Evolutionary conservation across 1,139 yeast genomes (phyloP).

Genomic region (Barnettozyma hawaiiensis): DNA sequence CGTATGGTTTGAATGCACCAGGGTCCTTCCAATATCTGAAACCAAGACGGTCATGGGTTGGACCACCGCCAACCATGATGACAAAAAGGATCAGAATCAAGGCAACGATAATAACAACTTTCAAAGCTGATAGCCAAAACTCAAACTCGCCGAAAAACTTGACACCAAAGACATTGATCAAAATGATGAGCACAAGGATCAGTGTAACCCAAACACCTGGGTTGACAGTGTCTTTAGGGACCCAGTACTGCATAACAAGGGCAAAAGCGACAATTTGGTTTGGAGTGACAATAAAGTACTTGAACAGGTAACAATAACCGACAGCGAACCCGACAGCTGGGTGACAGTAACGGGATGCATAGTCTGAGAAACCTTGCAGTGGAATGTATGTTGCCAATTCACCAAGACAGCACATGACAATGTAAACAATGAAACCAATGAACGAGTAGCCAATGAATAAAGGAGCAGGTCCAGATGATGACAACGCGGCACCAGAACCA

Average conservation of each 20-base stretch:
- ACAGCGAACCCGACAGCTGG: constrained; percentile 74
- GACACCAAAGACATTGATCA: constrained; percentile 61
- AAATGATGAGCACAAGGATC: constrained; percentile 50
- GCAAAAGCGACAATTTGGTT: constrained; percentile 78
- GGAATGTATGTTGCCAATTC: constrained; percentile 69
- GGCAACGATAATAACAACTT: constrained; percentile 57
- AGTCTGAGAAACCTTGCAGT: constrained; percentile 65
- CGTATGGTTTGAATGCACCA: constrained; percentile 60
- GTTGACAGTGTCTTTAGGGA: constrained; percentile 41
- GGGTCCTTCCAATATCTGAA: constrained; percentile 61
- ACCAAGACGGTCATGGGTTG: constrained; percentile 51
- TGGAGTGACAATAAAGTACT: constrained; percentile 74
- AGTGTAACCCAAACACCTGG: constrained; percentile 65
- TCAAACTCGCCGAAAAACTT: constrained; percentile 69
- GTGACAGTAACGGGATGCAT: constrained; percentile 60
- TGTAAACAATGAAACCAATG: constrained; percentile 64
- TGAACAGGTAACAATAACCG: constrained; percentile 74
- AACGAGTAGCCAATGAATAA: constrained; percentile 63
- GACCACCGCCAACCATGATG: constrained; percentile 57
- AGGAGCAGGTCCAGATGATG: constrained; percentile 79
- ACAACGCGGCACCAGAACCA: constrained; percentile 66
- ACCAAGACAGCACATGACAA: constrained; percentile 78
- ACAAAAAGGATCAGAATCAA: constrained; percentile 59
- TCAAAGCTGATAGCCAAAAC: constrained; percentile 52
- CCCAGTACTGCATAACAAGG: constrained; percentile 64